These are phyloP conservation scores for Hericium erinaceus DNA, from an alignment of 768 basidiomycete genomes.

Conservation along the genomic window DNA sequence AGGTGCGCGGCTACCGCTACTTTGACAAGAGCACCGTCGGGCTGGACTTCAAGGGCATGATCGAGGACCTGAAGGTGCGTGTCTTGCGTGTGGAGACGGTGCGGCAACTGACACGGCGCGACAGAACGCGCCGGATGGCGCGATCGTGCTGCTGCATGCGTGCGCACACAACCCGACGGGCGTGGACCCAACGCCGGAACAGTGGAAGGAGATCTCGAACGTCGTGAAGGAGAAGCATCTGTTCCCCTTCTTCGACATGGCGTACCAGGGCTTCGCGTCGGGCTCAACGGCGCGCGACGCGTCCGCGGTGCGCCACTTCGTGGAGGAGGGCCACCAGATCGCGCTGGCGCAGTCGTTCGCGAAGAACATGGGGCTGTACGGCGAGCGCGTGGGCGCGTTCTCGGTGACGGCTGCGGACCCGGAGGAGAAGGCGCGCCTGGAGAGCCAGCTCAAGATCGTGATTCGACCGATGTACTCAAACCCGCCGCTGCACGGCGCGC, in stretches of 20 bases:
- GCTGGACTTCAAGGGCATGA: constrained; percentile 85
- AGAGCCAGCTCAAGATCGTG: constrained; percentile 92
- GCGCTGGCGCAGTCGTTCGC: constrained; percentile 94
- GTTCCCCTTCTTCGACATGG: constrained; percentile 99
- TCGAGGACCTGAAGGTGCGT: constrained; percentile 73
- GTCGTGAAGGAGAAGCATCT: constrained; percentile 81
- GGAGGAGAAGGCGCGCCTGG: constrained; percentile 77
- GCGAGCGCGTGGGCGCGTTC: constrained; percentile 97
- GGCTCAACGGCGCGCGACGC: constrained; percentile 87
- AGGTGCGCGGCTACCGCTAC: constrained; percentile 89
- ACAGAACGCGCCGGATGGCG: constrained; percentile 43
- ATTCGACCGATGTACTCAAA: constrained; percentile 98
- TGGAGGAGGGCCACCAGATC: constrained; percentile 80
- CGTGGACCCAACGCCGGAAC: constrained; percentile 85
- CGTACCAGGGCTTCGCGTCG: constrained; percentile 98
- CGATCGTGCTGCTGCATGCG: constrained; percentile 88
- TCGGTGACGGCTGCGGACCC: constrained; percentile 63
- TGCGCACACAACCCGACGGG: constrained; percentile 99
- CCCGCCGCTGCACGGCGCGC: constrained; percentile 86
- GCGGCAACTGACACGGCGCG: background rate
- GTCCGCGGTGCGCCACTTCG: constrained; percentile 91
- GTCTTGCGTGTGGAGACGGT: background rate
- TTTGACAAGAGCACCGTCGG: constrained; percentile 90
- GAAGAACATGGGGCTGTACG: constrained; percentile 99
- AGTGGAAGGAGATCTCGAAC: constrained; percentile 88